Evolutionary conservation across 129 eudicot species (phyloP), one percentile per base, ranked within the genome.

Genomic region (Flaveria sonorensis): DNA sequence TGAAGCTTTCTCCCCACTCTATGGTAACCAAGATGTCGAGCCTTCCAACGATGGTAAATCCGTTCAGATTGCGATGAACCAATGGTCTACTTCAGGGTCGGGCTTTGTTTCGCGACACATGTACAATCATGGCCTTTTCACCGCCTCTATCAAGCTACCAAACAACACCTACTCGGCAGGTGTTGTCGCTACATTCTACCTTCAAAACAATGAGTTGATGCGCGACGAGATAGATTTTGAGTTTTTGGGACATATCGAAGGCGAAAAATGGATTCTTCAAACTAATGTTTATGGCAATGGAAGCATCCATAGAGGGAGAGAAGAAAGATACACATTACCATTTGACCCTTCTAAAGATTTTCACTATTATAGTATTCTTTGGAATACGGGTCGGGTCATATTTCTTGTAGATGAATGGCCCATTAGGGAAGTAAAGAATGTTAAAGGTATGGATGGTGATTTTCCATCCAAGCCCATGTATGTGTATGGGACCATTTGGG

Each of bases 11-110:
- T 56, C 42, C 10, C 79, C 79, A 7, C 43, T 88, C 56, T 89
- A 88, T 6, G 88, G 86, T 14, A 83, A 89, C 74, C 45, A 75
- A 45, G 88, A 87, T 45, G 71, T 89, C 82, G 43, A 55, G 16
- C 76, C 23, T 10, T 30, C 52, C 7, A 82, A 91, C 26, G 81
- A 87, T 51, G 86, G 86, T 21, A 81, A 77, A 46, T 48, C 83
- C 24, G 88, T 87, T 76, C 67, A 80, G 55, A 92, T 91, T 62
- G 87, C 73, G 75, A 92, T 91, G 82, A 85, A 88, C 76, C 90
- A 87, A 30, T 81, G 83, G 47, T 39, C 76, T 0, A 51, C 39
- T 24, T 24, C 43, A 7, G 82, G 84, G 56, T 68, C 84, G 2
- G 84, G 84, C 36, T 74, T 81, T 21, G n/a, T 46, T 43, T 75